Percentiles rank a stretch among this genome's conserved stretches.
Conservation (phyloP, 1,284 basidiomycete species). For the Leccinum solheimii region DNA sequence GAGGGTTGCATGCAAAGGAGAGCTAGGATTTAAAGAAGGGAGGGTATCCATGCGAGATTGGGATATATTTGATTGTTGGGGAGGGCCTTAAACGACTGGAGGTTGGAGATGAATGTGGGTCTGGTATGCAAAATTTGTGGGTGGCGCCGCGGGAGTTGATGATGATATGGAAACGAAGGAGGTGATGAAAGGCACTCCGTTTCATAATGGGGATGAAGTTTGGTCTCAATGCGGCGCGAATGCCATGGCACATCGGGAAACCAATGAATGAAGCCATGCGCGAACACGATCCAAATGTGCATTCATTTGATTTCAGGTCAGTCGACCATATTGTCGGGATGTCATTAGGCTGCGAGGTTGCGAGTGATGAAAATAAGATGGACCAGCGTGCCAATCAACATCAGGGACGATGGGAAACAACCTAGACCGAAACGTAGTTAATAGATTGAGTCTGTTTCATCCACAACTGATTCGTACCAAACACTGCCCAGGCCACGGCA, state of each 20-base stretch:
- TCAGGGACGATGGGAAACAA: constrained; percentile 1
- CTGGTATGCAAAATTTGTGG: neutral
- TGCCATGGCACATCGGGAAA: neutral
- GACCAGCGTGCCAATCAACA: neutral
- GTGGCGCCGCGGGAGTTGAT: neutral
- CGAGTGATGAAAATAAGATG: constrained; percentile 2
- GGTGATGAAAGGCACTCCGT: neutral
- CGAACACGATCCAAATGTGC: neutral
- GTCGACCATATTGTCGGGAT: neutral
- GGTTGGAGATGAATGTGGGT: constrained; percentile 4
- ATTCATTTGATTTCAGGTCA: constrained; percentile 6
- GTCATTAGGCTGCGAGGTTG: constrained; percentile 4
- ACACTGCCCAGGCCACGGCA: neutral
- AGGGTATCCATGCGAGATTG: constrained; percentile 6
- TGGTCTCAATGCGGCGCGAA: constrained; percentile 1
- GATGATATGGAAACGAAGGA: neutral
- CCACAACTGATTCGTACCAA: constrained; percentile 18
- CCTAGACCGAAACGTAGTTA: constrained; percentile 16
- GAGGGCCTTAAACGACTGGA: neutral
- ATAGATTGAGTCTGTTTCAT: neutral
- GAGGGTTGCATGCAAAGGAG: constrained; percentile 3
- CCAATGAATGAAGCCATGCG: constrained; percentile 1
- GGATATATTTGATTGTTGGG: neutral
- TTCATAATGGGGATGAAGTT: neutral
- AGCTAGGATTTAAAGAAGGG: constrained; percentile 1